Percentiles rank a stretch among this genome's conserved stretches.
Evolutionary conservation across 2,329 filamentous ascomycete species (phyloP).

Genomic region (Venturiaceae sp.): DNA sequence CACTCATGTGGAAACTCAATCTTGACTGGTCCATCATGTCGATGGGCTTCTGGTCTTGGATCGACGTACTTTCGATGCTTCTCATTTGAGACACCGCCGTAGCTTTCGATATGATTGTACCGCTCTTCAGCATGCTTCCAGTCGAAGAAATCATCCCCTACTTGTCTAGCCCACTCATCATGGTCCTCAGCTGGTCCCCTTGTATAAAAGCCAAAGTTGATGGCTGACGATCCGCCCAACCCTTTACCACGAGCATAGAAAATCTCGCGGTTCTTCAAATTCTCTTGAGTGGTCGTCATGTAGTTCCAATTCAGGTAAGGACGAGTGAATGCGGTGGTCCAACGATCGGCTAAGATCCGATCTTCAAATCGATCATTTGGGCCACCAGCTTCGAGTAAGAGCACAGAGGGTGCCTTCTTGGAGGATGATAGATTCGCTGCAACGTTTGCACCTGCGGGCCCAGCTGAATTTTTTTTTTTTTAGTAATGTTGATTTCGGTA

Average conservation of each 20-base stretch:
- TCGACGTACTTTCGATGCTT: constrained; percentile 36
- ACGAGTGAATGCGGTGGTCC: constrained; percentile 36
- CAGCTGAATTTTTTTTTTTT: no score
- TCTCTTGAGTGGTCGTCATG: constrained; percentile 29
- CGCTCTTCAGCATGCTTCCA: constrained; percentile 45
- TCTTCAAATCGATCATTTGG: not conserved
- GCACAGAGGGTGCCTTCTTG: constrained; percentile 3
- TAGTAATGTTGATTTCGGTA: no score
- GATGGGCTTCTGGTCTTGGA: constrained; percentile 37
- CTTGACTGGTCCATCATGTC: constrained; percentile 36
- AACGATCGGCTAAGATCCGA: constrained; percentile 44
- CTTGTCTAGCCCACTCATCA: constrained; percentile 48
- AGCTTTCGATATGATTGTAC: constrained; percentile 45
- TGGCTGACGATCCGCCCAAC: constrained; percentile 34
- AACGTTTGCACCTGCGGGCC: not conserved
- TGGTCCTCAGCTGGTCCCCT: constrained; percentile 51
- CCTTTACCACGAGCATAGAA: constrained; percentile 35
- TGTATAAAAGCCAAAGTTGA: constrained; percentile 23
- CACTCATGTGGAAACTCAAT: constrained; percentile 39
- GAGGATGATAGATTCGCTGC: constrained; percentile 4
- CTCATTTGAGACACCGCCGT: constrained; percentile 27
- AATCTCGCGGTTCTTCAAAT: constrained; percentile 26
- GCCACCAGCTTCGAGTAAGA: constrained; percentile 9
- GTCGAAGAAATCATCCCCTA: constrained; percentile 44
- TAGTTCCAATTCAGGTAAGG: constrained; percentile 41